Evolutionary conservation across 352 stramenopile genomes (phyloP).

Genomic region (Globisporangium ultimum): DNA sequence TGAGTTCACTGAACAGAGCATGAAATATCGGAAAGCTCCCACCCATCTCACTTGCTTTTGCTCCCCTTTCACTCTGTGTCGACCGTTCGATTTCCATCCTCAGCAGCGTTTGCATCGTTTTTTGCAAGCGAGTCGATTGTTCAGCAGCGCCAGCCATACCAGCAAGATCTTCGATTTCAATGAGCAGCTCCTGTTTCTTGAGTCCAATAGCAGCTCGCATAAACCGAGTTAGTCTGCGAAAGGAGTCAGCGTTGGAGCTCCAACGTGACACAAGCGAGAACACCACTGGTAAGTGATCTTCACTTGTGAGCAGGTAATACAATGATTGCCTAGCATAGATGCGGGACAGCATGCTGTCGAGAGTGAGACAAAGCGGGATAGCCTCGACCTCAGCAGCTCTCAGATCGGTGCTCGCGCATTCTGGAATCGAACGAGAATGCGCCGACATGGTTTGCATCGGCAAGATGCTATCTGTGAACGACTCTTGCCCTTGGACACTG

Average conservation of each 20-base stretch:
- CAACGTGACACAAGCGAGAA: conserved; percentile 21
- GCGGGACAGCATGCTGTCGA: conserved; percentile 27
- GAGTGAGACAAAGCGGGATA: conserved; percentile 25
- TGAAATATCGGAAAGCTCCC: conserved; percentile 18
- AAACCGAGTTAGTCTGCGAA: conserved; percentile 18
- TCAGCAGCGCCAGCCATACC: background rate
- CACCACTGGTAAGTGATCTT: background rate
- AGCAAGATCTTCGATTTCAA: background rate
- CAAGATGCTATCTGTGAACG: background rate
- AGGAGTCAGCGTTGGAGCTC: conserved; percentile 14
- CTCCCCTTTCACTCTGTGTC: background rate
- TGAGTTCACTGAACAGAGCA: conserved; percentile 25
- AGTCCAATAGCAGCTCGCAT: conserved; percentile 23
- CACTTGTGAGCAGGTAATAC: conserved; percentile 19
- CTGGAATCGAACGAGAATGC: background rate
- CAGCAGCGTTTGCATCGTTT: conserved; percentile 4
- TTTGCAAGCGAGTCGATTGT: background rate
- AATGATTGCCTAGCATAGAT: conserved; percentile 29
- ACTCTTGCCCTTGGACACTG: background rate
- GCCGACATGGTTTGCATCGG: background rate
- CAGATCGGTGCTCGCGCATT: background rate
- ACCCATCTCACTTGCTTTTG: no score
- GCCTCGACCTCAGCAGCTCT: conserved; percentile 11
- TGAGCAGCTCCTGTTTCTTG: conserved; percentile 18
- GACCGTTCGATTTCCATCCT: background rate